Percentiles rank a stretch among this genome's conserved stretches.
These are phyloP conservation scores for Typha latifolia DNA, from an alignment of 176 grass and related monocot genomes.

Conservation along the genomic window DNA sequence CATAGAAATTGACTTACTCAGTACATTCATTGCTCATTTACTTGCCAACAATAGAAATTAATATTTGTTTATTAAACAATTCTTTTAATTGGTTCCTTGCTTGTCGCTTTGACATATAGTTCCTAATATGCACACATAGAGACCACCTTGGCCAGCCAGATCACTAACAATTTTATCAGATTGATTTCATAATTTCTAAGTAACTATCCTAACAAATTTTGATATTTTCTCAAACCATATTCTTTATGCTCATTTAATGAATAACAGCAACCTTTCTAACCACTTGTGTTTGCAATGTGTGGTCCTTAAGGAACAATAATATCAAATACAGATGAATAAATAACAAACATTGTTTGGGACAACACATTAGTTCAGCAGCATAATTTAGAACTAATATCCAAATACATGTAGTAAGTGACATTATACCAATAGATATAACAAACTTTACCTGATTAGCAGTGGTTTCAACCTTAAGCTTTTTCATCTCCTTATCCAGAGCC, in stretches of 20 bases:
- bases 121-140: no score
- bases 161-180: no score
- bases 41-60: no score
- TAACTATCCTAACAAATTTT: background rate
- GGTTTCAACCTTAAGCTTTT: conserved; percentile 89
- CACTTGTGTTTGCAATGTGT: background rate
- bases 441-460: conserved; percentile 85
- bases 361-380: background rate
- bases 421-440: conserved; percentile 11
- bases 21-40: no score
- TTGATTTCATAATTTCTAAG: background rate
- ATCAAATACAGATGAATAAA: background rate
- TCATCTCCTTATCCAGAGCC: conserved; percentile 79
- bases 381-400: background rate
- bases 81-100: no score
- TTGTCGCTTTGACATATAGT: no score
- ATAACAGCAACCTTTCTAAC: background rate
- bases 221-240: background rate
- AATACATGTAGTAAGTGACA: background rate
- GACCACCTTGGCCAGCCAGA: no score
- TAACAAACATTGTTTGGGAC: no score
- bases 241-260: background rate
- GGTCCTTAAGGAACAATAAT: background rate
- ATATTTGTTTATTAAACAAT: no score
- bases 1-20: no score